Conservation (phyloP, 257 asterid genomes). For the Petunia axillaris region DNA sequence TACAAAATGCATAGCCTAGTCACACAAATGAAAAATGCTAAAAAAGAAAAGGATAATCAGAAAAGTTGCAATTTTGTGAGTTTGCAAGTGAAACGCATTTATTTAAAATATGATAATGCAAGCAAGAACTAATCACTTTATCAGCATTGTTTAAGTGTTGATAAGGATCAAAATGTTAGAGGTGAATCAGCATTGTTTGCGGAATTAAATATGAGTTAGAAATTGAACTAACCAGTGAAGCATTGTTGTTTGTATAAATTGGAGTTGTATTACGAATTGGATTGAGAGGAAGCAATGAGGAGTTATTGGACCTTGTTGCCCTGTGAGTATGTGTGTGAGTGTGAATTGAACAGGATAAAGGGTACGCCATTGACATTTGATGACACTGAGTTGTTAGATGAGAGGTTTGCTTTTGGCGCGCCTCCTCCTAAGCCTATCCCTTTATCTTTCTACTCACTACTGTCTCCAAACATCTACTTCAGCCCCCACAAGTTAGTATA, state of each 20-base stretch:
- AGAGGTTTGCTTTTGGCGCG: slow-evolving; percentile 60
- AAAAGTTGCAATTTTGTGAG: no score
- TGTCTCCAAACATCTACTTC: no score
- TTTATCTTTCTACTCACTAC: not conserved
- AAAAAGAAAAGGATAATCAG: no score
- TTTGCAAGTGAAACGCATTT: no score
- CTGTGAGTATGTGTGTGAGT: slow-evolving; percentile 38
- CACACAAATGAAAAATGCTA: no score
- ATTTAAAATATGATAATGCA: no score
- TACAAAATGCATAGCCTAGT: no score
- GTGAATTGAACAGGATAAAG: slow-evolving; percentile 47
- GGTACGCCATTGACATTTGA: slow-evolving; percentile 53
- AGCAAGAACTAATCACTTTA: no score
- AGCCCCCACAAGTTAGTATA: no score
- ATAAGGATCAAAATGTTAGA: not conserved
- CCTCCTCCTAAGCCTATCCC: slow-evolving; percentile 65
- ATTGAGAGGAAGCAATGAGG: slow-evolving; percentile 28
- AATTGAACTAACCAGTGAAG: slow-evolving; percentile 50
- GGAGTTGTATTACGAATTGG: slow-evolving; percentile 20
- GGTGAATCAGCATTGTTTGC: not conserved
- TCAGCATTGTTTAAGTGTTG: not conserved
- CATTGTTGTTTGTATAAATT: slow-evolving; percentile 39
- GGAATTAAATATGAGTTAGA: not conserved
- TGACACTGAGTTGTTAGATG: slow-evolving; percentile 34
- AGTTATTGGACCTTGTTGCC: slow-evolving; percentile 27